Evolutionary conservation across 2,329 filamentous ascomycete genomes (phyloP), one percentile per base, ranked within the genome.

Genomic region (Penicillium digitatum): DNA sequence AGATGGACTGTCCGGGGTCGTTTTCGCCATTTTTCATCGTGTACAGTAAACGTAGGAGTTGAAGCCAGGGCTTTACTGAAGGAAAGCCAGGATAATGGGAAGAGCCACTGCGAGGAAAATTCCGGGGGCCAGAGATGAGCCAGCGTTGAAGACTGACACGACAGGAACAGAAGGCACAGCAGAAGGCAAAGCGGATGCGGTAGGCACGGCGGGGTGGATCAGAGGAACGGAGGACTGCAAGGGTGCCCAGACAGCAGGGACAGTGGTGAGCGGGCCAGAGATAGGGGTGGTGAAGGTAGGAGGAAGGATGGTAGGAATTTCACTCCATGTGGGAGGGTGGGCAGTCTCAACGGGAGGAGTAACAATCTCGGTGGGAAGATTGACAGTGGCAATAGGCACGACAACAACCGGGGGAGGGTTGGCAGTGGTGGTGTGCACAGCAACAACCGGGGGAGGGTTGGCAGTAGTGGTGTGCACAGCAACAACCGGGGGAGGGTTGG

Each of bases 241-340:
- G 18, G 54, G 52, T 34, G 32, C 48, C 37, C 55, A 63, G 14
- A 31, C 22, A 2, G 62, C 55, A 0, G 60, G 52, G 5, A 54
- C 55, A 9, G 61, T 62, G 20, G 54, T 55, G 29, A 56, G 57
- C 10, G 62, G 62, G 5, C 59, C 55, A 5, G 38, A 39, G 39
- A 63, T 64, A 34, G 62, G 62, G 24, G 60, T 64, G 26, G 58
- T 63, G 46, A 57, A 59, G 43, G 59, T 61, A 22, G 62, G 57
- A 31, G 62, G 55, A 3, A 64, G 29, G 29, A 54, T 45, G 16
- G 53, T 26, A 12, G 48, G 16, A 37, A 26, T 18, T 18, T 12
- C 34, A 9, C 35, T 24, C 18, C 27, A 32, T 2, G 27, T 32
- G n/a, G 24, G 24, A 39, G 24, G 18, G 14, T 52, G 35, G 8